Base-by-base conservation (phyloP, 2,329 filamentous ascomycete species). In the Xylaria sp. region DNA sequence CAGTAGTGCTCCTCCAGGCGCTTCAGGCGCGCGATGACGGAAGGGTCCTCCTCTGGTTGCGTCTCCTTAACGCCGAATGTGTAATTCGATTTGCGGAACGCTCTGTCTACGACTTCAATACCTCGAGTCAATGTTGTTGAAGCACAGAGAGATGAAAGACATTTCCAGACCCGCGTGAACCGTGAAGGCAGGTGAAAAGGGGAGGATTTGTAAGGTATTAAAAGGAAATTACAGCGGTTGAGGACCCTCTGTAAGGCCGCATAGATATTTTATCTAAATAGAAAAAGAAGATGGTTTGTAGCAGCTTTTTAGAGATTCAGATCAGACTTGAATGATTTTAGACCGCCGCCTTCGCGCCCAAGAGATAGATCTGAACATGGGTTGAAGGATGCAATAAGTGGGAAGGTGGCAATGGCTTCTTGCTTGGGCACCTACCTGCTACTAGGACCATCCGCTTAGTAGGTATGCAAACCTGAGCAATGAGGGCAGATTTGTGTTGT, bases 51-150 rank as follows among this genome's bases (percentile, higher is more conserved):
- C 82, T 99, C 96, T 1, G 95, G 96, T 80, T 99, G 96, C 25
- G 93, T 97, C 85, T 98, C 96, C 83, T 99, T 99, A 70, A 97
- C 97, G 72, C 95, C 95, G 78, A 99, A 98, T 28, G 96, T 98
- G 86, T 99, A 99, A 86, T 98, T 99, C 74, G 94, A 97, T 59
- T 28, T 34, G 23, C 13, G 0, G 51, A 13, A 7, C 37, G 15
- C 2, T 34, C 7, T 32, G 20, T 20, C n/a, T 9, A 20, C 15
- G 2, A 23, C n/a, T 13, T 41, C 7, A 28, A 18, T 20, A 18
- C 10, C 8, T 44, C 13, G 34, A 37, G 34, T 18, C 9, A 32
- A 44, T n/a, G 20, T 25, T 63, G 28, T 15, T 37, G 13, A 25
- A 48, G 39, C 37, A 18, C 23, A 20, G 9, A 39, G 20, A 50